phyloP scores from a whole-genome alignment of 116 monocot genomes.

The Phalaenopsis hybrid region DNA sequence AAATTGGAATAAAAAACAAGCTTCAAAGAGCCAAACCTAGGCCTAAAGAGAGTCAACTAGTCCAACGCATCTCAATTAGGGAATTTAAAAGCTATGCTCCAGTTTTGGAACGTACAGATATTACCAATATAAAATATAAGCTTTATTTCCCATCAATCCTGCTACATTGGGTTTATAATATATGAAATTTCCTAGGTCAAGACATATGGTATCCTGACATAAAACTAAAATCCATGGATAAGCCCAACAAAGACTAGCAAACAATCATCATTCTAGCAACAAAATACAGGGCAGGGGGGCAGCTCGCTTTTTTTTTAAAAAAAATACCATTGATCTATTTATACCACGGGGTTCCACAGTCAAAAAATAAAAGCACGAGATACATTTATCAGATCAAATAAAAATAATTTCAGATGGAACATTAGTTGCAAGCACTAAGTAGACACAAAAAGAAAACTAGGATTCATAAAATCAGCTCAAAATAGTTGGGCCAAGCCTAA shows the following conservation, averaged over 20 bases:
- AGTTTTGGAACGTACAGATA: not conserved
- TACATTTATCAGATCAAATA: not conserved
- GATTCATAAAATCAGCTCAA: constrained; percentile 2
- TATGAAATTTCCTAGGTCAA: no score
- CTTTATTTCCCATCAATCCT: not conserved
- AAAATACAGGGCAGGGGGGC: no score
- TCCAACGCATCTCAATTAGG: not conserved
- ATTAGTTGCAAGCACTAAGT: not conserved
- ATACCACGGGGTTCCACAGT: not conserved
- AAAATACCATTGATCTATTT: no score
- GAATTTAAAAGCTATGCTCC: not conserved
- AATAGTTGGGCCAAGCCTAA: not conserved
- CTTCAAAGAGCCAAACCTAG: not conserved
- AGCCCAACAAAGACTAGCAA: no score
- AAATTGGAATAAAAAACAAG: not conserved
- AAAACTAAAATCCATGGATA: no score
- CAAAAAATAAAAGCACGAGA: not conserved
- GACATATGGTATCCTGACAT: no score
- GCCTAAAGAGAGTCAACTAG: not conserved
- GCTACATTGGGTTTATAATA: not conserved
- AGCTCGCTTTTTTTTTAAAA: no score
- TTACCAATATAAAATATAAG: not conserved
- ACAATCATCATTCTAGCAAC: no score
- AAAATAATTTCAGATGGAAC: not conserved
- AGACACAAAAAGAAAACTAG: not conserved